Percentiles rank a stretch among this genome's conserved stretches.
Conservation (phyloP, 345 rosid species). For the Citrus maxima region DNA sequence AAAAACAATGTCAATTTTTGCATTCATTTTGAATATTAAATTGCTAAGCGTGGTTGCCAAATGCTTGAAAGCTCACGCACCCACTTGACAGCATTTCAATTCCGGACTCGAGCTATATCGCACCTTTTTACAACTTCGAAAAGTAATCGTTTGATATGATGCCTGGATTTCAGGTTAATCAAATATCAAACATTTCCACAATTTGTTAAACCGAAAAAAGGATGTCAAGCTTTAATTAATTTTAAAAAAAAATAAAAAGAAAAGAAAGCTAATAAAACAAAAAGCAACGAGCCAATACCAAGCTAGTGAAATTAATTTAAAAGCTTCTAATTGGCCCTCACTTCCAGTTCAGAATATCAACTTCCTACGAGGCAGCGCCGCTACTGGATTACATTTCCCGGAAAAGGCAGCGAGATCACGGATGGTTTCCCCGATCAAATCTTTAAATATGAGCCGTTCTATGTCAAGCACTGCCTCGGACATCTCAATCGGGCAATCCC, state of each 20-base stretch:
- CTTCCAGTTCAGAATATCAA: constrained; percentile 52
- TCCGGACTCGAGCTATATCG: not conserved
- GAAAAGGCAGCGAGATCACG: constrained; percentile 47
- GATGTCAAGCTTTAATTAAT: not conserved
- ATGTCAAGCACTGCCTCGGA: constrained; percentile 73
- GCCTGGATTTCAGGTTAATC: constrained; percentile 32
- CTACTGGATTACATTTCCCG: constrained; percentile 19
- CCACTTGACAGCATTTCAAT: constrained; percentile 4
- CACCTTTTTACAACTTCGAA: constrained; percentile 21
- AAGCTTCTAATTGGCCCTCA: constrained; percentile 7
- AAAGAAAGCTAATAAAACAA: not conserved
- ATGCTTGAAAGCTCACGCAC: constrained; percentile 11
- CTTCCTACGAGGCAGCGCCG: constrained; percentile 50
- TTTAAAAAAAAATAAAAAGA: not conserved
- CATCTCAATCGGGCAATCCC: constrained; percentile 57
- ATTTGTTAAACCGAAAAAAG: constrained; percentile 13
- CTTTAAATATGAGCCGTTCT: constrained; percentile 80
- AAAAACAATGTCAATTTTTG: constrained; percentile 7
- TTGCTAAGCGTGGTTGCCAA: not conserved
- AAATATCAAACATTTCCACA: constrained; percentile 14
- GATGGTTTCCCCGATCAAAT: constrained; percentile 80
- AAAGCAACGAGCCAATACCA: not conserved
- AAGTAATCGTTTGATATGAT: constrained; percentile 28
- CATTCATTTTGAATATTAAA: not conserved
- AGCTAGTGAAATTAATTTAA: constrained; percentile 14